Evolutionary conservation across 169 alveolate species (phyloP).

Genomic region (Plasmodium ovale): DNA sequence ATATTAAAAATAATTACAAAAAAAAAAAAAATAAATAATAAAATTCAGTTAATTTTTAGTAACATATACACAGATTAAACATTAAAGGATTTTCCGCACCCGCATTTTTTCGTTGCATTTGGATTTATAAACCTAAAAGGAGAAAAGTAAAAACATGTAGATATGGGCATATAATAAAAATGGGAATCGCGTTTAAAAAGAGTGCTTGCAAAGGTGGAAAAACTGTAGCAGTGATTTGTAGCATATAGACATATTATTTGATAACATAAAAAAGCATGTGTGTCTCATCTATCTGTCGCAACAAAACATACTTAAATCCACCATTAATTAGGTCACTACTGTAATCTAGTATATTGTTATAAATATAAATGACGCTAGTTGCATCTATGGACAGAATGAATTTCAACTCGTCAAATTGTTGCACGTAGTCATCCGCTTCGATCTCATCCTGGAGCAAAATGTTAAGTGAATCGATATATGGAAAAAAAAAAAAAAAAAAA

Average conservation of each 20-base stretch:
- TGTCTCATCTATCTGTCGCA: neutral
- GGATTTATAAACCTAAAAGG: constrained; percentile 73
- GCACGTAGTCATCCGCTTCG: constrained; percentile 71
- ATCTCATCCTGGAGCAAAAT: constrained; percentile 54
- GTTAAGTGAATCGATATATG: too few species aligned
- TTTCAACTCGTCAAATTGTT: constrained; percentile 61
- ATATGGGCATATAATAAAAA: constrained; percentile 5
- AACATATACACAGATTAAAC: constrained; percentile 8
- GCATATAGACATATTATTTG: neutral
- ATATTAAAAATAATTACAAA: constrained; percentile 11
- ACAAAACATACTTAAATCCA: constrained; percentile 74
- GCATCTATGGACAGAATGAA: constrained; percentile 70
- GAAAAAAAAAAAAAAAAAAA: too few species aligned
- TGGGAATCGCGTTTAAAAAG: neutral
- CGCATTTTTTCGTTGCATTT: constrained; percentile 76
- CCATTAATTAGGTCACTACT: constrained; percentile 70
- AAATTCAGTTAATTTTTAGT: neutral
- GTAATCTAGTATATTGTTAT: constrained; percentile 59
- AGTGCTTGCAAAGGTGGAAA: neutral
- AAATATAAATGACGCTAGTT: constrained; percentile 71
- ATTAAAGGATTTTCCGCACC: constrained; percentile 76
- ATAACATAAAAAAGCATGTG: neutral
- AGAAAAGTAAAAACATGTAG: constrained; percentile 3
- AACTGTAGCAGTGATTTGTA: neutral
- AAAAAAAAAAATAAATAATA: constrained; percentile 11